Conservation (phyloP, 176 grass and related monocot species). For the Tillandsia leiboldiana region DNA sequence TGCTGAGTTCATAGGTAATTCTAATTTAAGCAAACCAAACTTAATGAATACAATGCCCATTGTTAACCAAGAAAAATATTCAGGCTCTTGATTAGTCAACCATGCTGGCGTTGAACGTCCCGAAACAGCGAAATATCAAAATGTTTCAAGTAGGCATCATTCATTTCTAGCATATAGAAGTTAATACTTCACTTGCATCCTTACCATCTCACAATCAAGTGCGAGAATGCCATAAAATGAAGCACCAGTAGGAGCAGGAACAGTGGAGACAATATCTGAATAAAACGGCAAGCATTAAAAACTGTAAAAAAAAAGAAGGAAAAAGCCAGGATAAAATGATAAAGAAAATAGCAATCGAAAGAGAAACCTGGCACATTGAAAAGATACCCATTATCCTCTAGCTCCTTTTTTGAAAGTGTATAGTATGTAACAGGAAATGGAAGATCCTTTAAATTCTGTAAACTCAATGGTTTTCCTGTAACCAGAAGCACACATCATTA, state of each 20-base stretch:
- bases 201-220: constrained; percentile 99
- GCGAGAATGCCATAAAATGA: constrained; percentile 61
- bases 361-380: constrained; percentile 46
- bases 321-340: background rate
- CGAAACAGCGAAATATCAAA: too few species aligned
- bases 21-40: too few species aligned
- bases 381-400: constrained; percentile 77
- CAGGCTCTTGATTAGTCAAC: too few species aligned
- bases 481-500: constrained; percentile 5
- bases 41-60: too few species aligned
- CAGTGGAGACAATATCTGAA: constrained; percentile 67
- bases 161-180: background rate
- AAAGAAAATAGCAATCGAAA: constrained; percentile 10
- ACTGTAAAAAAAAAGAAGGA: constrained; percentile 8
- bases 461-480: constrained; percentile 47
- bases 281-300: constrained; percentile 13
- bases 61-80: too few species aligned
- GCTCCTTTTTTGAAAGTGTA: constrained; percentile 62
- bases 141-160: background rate
- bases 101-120: too few species aligned
- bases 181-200: background rate
- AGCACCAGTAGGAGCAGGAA: constrained; percentile 52
- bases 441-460: constrained; percentile 51
- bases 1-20: too few species aligned
- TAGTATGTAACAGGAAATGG: constrained; percentile 83